Conservation (phyloP, 2,329 filamentous ascomycete species). For the Neodidymelliopsis sp. region DNA sequence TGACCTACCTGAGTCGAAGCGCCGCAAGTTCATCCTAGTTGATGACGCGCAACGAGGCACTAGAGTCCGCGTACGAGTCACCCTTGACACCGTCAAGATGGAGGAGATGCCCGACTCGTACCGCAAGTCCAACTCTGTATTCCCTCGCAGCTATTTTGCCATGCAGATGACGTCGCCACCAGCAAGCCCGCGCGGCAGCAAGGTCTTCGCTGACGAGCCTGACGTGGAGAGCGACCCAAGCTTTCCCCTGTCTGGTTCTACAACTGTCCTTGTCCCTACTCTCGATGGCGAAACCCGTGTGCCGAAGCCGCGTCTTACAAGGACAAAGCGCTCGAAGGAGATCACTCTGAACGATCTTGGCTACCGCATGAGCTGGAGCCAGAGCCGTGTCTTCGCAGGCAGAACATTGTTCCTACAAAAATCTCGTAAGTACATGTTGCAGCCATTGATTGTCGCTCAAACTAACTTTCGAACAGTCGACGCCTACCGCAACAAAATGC, state of each 20-base stretch:
- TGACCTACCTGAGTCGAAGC: slow-evolving; percentile 86
- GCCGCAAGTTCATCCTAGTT: slow-evolving; percentile 95
- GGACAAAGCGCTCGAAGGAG: slow-evolving; percentile 76
- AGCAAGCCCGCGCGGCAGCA: slow-evolving; percentile 74
- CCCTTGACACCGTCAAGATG: slow-evolving; percentile 91
- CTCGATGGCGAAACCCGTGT: slow-evolving; percentile 78
- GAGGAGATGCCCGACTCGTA: slow-evolving; percentile 96
- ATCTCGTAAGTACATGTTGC: slow-evolving; percentile 74
- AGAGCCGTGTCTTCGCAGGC: slow-evolving; percentile 88
- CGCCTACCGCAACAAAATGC: slow-evolving; percentile 91
- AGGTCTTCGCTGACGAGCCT: slow-evolving; percentile 74
- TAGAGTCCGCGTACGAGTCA: slow-evolving; percentile 86
- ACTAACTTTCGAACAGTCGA: slow-evolving; percentile 70
- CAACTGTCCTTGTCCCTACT: slow-evolving; percentile 57
- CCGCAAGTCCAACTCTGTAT: slow-evolving; percentile 87
- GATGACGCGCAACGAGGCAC: slow-evolving; percentile 80
- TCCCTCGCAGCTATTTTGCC: slow-evolving; percentile 88
- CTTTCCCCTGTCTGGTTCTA: slow-evolving; percentile 53
- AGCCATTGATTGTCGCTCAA: background rate
- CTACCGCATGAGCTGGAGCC: slow-evolving; percentile 95
- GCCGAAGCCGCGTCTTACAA: slow-evolving; percentile 76
- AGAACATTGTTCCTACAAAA: slow-evolving; percentile 88
- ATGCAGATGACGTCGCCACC: slow-evolving; percentile 90
- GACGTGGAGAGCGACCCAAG: slow-evolving; percentile 54
- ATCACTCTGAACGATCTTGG: slow-evolving; percentile 92